Evolutionary conservation across 1,284 basidiomycete species (phyloP).

Genomic region (Melampsora americana): DNA sequence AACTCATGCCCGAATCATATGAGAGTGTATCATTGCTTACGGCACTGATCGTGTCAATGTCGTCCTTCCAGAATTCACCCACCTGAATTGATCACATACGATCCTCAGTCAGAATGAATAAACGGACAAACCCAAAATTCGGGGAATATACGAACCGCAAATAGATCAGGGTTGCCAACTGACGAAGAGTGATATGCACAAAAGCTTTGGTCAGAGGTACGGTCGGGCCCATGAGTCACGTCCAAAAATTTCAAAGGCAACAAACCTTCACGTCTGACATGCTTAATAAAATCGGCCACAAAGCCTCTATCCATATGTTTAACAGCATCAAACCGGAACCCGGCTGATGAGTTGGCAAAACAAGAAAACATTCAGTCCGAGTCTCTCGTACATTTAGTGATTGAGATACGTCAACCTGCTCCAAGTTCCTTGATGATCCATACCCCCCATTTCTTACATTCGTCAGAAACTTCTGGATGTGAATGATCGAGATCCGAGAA

Average conservation of each 20-base stretch:
- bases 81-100: conserved; percentile 17
- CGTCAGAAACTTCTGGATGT: conserved; percentile 10
- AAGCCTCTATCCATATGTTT: conserved; percentile 60
- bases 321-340: conserved; percentile 83
- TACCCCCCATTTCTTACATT: conserved; percentile 11
- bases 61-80: conserved; percentile 59
- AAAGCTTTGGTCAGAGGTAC: neutral
- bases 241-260: too few relatives aligned
- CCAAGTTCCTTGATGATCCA: conserved; percentile 13
- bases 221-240: too few relatives aligned
- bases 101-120: too few relatives aligned
- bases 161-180: conserved; percentile 9
- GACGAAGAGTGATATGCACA: neutral
- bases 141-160: neutral
- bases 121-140: too few relatives aligned
- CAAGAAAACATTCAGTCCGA: neutral
- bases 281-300: conserved; percentile 60
- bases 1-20: too few relatives aligned
- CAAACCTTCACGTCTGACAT: conserved; percentile 57
- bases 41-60: conserved; percentile 65
- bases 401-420: neutral
- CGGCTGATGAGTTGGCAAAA: conserved; percentile 51
- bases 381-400: neutral
- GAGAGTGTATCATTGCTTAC: conserved; percentile 62
- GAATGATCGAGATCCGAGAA: conserved; percentile 5